Evolutionary conservation across 2,329 filamentous ascomycete genomes (phyloP).

Genomic region (Chaetomium olivaceum): DNA sequence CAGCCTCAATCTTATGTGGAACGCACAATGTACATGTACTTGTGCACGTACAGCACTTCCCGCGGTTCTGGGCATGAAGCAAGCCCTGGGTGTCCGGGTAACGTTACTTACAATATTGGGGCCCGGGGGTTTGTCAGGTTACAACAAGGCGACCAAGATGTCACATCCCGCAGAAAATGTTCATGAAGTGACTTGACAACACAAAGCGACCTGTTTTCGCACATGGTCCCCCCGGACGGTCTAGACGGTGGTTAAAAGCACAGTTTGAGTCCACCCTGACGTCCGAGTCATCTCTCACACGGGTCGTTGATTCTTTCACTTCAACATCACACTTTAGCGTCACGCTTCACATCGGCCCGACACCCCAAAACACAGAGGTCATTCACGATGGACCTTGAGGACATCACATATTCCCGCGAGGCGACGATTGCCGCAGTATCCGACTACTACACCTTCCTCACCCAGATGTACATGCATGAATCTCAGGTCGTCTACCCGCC

Average conservation of each 20-base stretch:
- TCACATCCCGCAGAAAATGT: neutral
- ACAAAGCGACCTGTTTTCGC: neutral
- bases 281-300: no score
- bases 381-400: no score
- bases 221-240: no score
- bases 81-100: no score
- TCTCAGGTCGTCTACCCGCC: conserved; percentile 11
- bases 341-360: neutral
- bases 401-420: conserved; percentile 1
- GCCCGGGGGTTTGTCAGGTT: neutral
- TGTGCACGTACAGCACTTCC: no score
- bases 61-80: no score
- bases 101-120: no score
- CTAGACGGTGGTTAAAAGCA: neutral
- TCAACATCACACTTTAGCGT: no score
- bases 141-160: neutral
- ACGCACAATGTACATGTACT: no score
- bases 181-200: neutral
- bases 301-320: neutral
- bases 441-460: conserved; percentile 15
- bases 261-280: neutral
- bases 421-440: conserved; percentile 2
- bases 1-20: no score
- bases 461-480: conserved; percentile 7
- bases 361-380: no score